Conservation (phyloP, 2,329 filamentous ascomycete species). For the Neospermospora avenae region DNA sequence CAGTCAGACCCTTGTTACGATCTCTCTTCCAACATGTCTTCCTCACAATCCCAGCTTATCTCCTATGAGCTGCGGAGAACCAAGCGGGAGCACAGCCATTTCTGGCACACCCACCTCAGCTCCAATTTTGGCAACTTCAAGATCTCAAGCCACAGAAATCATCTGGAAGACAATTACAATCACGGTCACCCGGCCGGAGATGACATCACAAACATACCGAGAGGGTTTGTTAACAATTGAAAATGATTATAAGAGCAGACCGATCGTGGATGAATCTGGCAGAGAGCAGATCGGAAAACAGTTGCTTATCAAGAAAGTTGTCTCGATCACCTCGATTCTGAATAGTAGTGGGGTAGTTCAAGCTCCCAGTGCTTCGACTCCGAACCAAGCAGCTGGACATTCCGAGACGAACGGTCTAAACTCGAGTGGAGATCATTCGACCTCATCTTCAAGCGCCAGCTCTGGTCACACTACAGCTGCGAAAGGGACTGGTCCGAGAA, state of each 20-base stretch:
- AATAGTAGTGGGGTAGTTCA: background rate
- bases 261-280: background rate
- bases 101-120: background rate
- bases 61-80: background rate
- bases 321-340: background rate
- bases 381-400: background rate
- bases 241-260: background rate
- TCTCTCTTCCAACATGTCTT: background rate
- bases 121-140: background rate
- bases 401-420: background rate
- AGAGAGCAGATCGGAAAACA: background rate
- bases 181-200: background rate
- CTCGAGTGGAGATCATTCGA: too few relatives aligned
- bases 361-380: background rate
- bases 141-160: background rate
- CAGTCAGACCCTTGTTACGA: background rate
- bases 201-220: background rate
- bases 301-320: background rate
- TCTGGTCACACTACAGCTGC: background rate
- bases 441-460: background rate
- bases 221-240: background rate
- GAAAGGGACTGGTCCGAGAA: background rate
- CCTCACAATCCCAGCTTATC: background rate
- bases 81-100: background rate
- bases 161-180: background rate